Base-by-base conservation (phyloP, 139 green algal genomes). In the Pseudopediastrum boryanum region DNA sequence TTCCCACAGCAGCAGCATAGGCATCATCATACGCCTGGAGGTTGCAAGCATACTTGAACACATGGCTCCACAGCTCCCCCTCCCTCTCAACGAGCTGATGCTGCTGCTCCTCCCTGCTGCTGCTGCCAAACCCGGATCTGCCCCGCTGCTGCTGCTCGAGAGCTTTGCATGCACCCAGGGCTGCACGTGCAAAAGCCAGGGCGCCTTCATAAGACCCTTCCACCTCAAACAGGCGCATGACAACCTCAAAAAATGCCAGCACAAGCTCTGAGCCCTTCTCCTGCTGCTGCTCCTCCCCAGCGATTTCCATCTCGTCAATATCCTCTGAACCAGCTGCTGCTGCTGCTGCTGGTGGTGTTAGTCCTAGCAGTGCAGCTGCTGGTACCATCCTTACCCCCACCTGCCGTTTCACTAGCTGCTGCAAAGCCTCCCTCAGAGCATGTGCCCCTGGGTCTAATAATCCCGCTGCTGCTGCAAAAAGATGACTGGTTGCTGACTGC, bases 191-290 rank as follows among this genome's bases (percentile, higher is more conserved):
- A 76, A 91, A 89, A 25, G 65, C 70, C 16, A 85, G 54, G 1
- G 87, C 87, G 13, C 84, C 87, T 43, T 85, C 75, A 1, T 68
- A 80, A 2, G 71, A 74, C 0, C 84, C 66, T 68, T 89, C 84
- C 2, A 62, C 65, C 75, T 88, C 84, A 72, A 89, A 88, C 66
- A 89, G 70, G 71, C 80, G 59, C 86, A 89, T 86, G 0, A 85
- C 74, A 8, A 61, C 74, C 63, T 90, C 80, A 23, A 33, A 85
- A 38, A 84, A 87, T 4, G 75, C 52, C 56, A 90, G 73, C 83
- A 80, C 77, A 44, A 72, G 54, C 71, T 44, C 58, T 2, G 75
- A 41, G 31, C 44, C 63, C 36, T 33, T 25, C 43, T 56, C 12
- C 39, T 52, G 58, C 73, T 35, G 73, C 35, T 63, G 16, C 43